Evolutionary conservation across 1,284 basidiomycete genomes (phyloP).

Genomic region (Coniferiporia sulphurascens): DNA sequence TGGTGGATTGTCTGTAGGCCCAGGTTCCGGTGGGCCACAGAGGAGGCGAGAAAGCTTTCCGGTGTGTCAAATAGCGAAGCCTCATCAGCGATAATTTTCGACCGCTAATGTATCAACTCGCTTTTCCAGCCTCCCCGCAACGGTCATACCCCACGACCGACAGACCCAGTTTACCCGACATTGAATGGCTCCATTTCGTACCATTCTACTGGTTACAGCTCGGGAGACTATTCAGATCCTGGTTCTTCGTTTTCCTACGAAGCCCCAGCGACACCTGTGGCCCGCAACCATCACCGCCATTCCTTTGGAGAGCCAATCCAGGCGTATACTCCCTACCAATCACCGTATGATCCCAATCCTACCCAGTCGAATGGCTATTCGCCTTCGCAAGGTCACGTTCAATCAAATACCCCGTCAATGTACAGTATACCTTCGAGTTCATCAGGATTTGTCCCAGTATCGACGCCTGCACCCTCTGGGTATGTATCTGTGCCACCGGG

Average conservation of each 20-base stretch:
- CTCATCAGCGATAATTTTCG: not conserved
- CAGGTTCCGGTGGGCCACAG: conserved; percentile 19
- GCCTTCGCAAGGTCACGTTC: not conserved
- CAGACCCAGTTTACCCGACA: conserved; percentile 32
- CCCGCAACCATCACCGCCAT: conserved; percentile 7
- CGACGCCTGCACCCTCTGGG: conserved; percentile 59
- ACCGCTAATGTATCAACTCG: conserved; percentile 7
- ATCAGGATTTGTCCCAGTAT: conserved; percentile 10
- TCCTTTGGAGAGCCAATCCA: conserved; percentile 13
- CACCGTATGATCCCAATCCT: conserved; percentile 48
- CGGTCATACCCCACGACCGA: conserved; percentile 34
- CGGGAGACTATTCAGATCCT: conserved; percentile 9
- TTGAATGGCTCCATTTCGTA: conserved; percentile 28
- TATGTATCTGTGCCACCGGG: conserved; percentile 40
- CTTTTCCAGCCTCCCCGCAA: conserved; percentile 31
- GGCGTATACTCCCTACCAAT: conserved; percentile 35
- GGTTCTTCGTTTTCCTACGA: conserved; percentile 5
- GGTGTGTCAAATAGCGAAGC: conserved; percentile 39
- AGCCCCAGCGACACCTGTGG: conserved; percentile 9
- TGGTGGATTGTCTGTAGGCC: conserved; percentile 49
- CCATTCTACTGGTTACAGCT: conserved; percentile 23
- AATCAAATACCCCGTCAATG: conserved; percentile 7
- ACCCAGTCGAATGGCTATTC: conserved; percentile 27
- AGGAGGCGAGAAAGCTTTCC: conserved; percentile 56
- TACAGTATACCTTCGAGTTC: conserved; percentile 17